Evolutionary conservation across 371 early-diverging fungal genomes (phyloP), one percentile per base, ranked within the genome.

Genomic region (Capniomyces stellatus): DNA sequence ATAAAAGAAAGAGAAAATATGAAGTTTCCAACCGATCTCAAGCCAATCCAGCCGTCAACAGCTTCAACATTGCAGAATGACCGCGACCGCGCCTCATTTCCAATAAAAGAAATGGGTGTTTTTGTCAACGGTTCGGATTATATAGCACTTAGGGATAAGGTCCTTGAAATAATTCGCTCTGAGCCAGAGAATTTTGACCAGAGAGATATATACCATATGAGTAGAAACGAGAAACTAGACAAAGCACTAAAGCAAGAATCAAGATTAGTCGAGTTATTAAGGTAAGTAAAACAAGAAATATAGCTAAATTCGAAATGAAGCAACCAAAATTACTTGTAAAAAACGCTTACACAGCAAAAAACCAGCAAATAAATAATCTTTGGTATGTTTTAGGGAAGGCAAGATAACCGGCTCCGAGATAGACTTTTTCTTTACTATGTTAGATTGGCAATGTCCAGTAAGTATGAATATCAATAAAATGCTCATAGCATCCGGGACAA

Each of bases 131-230:
- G 48, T 4, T 15, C 27, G 10, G 4, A 48, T 18, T 10, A 21
- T 23, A 48, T 48, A 18, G 27, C 10, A 15, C 52, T 42, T 54
- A 28, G 48, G 21, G 44, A 52, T 40, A 58, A 60, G 39, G 56
- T 64, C 13, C 54, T 63, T 29, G 28, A 23, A 18, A 43, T 63
- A 22, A 27, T 68, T 48, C 51, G 55, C 0, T 35, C 50, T 2
- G 66, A 68, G 52, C 63, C 69, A 1, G 62, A 61, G 52, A 55
- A 56, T 6, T 69, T 69, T 49, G 54, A 54, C 21, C 21, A 63
- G 50, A 58, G 56, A 39, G 46, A 58, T 22, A 57, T 55, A 29
- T 63, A 59, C 46, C 66, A 60, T 42, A 49, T 66, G 60, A 63
- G 62, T 51, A 61, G 69, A 40, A 25, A 53, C 19, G 69, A 69